Percentiles rank a stretch among this genome's conserved stretches.
These are phyloP conservation scores for Mycosphaerelloides madeirae DNA, from an alignment of 2,329 filamentous ascomycete genomes.

Conservation along the genomic window DNA sequence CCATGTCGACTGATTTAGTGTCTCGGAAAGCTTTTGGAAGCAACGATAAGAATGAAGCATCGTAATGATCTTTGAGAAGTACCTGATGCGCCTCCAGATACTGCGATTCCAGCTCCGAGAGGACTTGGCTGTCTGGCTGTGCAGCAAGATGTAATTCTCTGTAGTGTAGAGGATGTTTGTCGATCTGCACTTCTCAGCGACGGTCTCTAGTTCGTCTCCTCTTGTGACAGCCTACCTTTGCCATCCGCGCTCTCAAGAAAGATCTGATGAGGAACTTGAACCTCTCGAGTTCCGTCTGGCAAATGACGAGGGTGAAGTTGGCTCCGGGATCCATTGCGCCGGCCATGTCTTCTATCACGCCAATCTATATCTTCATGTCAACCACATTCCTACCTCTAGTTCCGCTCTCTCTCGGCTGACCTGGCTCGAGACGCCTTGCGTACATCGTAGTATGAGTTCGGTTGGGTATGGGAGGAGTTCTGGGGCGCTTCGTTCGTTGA, in stretches of 20 bases:
- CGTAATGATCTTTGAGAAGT: conserved; percentile 78
- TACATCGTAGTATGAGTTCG: conserved; percentile 75
- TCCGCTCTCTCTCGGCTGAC: conserved; percentile 8
- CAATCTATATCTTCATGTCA: conserved; percentile 23
- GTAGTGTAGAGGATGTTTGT: conserved; percentile 71
- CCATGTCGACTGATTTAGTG: conserved; percentile 58
- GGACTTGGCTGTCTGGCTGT: conserved; percentile 23
- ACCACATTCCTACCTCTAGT: not conserved
- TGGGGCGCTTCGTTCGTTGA: conserved; percentile 83
- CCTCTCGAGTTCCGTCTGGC: conserved; percentile 92
- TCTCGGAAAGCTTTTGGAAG: conserved; percentile 94
- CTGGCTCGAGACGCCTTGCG: conserved; percentile 46
- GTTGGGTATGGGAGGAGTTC: conserved; percentile 79
- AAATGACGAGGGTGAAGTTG: conserved; percentile 88
- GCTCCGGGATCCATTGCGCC: conserved; percentile 82
- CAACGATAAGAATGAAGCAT: conserved; percentile 73
- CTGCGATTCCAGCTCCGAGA: conserved; percentile 71
- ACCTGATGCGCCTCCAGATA: conserved; percentile 84
- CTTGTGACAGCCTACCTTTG: conserved; percentile 74
- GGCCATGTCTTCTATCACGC: conserved; percentile 55
- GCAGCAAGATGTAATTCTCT: conserved; percentile 45
- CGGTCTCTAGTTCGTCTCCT: not conserved
- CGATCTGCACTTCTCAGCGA: conserved; percentile 52
- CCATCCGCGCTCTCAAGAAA: conserved; percentile 75
- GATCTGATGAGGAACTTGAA: conserved; percentile 88